These are phyloP conservation scores for Candida sithepensis DNA, from an alignment of 805 yeast genomes.

Conservation along the genomic window DNA sequence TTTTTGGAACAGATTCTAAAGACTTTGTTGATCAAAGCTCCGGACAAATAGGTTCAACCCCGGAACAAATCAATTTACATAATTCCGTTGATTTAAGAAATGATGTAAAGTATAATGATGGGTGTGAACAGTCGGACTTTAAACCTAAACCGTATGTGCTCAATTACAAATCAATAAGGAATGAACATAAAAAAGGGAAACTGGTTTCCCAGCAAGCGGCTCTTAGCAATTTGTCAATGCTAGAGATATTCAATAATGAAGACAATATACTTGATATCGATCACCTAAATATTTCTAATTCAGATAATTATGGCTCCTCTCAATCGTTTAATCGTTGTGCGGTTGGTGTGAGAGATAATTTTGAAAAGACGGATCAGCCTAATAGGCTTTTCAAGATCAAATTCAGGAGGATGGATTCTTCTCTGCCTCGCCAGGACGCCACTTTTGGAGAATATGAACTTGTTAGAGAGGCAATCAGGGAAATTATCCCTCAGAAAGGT, in stretches of 20 bases:
- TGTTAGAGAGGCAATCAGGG: constrained; percentile 35
- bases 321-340: too few species aligned
- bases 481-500: constrained; percentile 31
- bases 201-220: constrained; percentile 18
- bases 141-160: constrained; percentile 21
- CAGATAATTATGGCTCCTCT: too few species aligned
- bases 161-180: constrained; percentile 16
- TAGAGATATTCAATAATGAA: constrained; percentile 11
- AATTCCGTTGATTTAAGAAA: too few species aligned
- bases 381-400: constrained; percentile 26
- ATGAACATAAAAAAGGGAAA: constrained; percentile 15
- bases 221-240: constrained; percentile 8
- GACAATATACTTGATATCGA: too few species aligned
- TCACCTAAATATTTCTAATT: too few species aligned
- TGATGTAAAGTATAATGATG: neutral
- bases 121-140: constrained; percentile 4
- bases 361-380: constrained; percentile 7
- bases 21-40: too few species aligned
- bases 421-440: neutral
- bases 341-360: too few species aligned
- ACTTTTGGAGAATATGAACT: constrained; percentile 26
- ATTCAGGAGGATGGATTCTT: constrained; percentile 18
- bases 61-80: neutral
- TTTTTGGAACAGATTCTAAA: too few species aligned
- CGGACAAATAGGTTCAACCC: too few species aligned